Evolutionary conservation across 129 eudicot genomes (phyloP), one percentile per base, ranked within the genome.

Genomic region (Helichrysum umbraculigerum): DNA sequence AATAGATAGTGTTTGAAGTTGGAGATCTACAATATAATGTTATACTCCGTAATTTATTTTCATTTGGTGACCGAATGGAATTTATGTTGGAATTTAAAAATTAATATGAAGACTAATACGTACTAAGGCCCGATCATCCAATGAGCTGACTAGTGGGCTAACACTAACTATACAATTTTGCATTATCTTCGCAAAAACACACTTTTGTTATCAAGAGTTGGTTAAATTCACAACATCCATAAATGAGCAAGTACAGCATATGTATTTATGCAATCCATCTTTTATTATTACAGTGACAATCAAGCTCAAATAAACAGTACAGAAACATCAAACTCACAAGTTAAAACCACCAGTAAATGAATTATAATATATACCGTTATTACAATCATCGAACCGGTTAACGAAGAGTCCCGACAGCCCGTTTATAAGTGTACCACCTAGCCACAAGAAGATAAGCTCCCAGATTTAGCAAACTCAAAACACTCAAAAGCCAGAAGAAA

Each of bases 401-500:
- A 30, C 42, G 68, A 63, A 85, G 86, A 68, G 79, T 78, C 34
- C 89, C 84, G 7, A 85, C 61, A 0, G 89, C 68, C 70, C 71
- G 81, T 32, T 86, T 86, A 58, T 83, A 86, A 1, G 82, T 83
- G 19, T 83, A 86, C 87, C 85, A 71, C 79, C 61, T 83, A 3
- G 90, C 87, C 58, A 83, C 83, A 60, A 77, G 5, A 15, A 86
- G 30, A 74, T 65, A 86, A 34, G 28, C 84, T 37, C 85, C 90
- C 33, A 88, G 37, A 66, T 88, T 88, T 28, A 83, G 60, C 60
- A 79, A 72, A 61, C 93, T 88, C 25, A 88, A 72, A 30, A 52
- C 79, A 30, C 85, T 83, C 88, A 88, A 76, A 5, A 88, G 85
- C 93, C 86, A 88, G 81, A 74, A 88, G 73, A 88, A 88, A 71